A percentile compares a stretch with the other conserved stretches of the same genome.
phyloP scores from a whole-genome alignment of 768 basidiomycete genomes.

The Coprinellus micaceus region DNA sequence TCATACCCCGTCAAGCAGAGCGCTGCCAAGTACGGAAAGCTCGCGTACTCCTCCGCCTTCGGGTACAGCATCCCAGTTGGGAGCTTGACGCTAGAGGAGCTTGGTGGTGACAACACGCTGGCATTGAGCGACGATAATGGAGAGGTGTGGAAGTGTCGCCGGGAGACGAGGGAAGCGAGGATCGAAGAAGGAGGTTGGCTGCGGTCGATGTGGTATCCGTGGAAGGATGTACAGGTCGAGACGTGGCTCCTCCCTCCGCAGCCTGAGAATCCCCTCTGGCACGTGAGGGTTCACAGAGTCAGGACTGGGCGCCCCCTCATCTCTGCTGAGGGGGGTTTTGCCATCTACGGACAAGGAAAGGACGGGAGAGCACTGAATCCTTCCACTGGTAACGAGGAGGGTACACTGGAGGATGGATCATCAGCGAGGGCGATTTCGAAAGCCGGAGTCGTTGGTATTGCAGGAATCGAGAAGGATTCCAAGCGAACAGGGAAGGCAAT shows the following conservation, averaged over 20 bases:
- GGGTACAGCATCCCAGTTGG: constrained; percentile 74
- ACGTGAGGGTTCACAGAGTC: constrained; percentile 65
- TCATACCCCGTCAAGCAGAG: constrained; percentile 77
- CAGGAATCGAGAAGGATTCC: constrained; percentile 37
- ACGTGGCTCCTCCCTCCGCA: constrained; percentile 72
- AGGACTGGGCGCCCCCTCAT: constrained; percentile 45
- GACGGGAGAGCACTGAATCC: constrained; percentile 60
- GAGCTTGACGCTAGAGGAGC: constrained; percentile 64
- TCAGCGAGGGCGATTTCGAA: constrained; percentile 51
- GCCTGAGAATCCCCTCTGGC: constrained; percentile 56
- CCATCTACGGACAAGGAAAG: constrained; percentile 63
- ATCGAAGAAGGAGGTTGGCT: constrained; percentile 53
- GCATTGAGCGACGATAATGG: constrained; percentile 68
- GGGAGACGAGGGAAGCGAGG: constrained; percentile 59
- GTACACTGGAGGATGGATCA: constrained; percentile 44
- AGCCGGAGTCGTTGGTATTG: constrained; percentile 62
- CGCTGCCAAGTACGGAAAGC: constrained; percentile 76
- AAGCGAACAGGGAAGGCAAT: constrained; percentile 39
- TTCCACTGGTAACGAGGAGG: constrained; percentile 37
- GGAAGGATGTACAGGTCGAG: constrained; percentile 68
- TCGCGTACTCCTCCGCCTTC: constrained; percentile 74
- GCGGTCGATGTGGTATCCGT: constrained; percentile 71
- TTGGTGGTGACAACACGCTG: constrained; percentile 66
- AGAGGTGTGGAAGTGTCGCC: constrained; percentile 68
- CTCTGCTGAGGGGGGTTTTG: constrained; percentile 68